Evolutionary conservation across 208 protist species (phyloP), one percentile per base, ranked within the genome.

Genomic region (Acanthamoeba healyi): DNA sequence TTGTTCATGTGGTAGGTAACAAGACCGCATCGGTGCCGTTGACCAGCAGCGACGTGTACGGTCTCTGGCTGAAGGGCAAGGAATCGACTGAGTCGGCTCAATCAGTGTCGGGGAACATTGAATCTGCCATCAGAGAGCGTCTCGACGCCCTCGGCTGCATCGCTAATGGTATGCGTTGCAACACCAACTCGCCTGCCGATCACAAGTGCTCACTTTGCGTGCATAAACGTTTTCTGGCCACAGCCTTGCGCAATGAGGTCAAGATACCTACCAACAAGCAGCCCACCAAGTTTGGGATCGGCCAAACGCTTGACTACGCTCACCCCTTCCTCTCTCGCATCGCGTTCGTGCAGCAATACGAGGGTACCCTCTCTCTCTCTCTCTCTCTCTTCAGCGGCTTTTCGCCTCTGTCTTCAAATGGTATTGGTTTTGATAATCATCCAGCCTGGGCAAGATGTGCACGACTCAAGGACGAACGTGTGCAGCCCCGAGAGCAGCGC

Each of bases 271-370:
- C 12, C 7, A 72, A 72, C 63, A 29, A 3, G 63, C 26, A 29
- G 63, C n/a, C 26, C 15, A 40, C n/a, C 63, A 72, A 72, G 63
- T 72, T 72, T 38, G 63, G 63, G 29, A 72, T 72, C 29, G 63
- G 63, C 63, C 63, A 72, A 40, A 72, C 63, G 26, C 63, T 72
- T 22, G 63, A 72, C 63, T 72, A 72, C 63, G 63, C 34, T 10
- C 63, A 72, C 34, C 63, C 63, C 15, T 72, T 72, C 63, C 63
- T 72, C 34, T 72, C 63, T 4, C 63, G 63, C 63, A 29, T 72
- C 7, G 63, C 63, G 6, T 72, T 72, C 34, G 29, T 72, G 15
- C 63, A 72, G n/a, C 63, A 72, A 38, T 72, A 72, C 29, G 63
- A 72, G n/a, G 63, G 63, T 72, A n/a, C n/a, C 51, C 51, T 58